A percentile compares a stretch with the other conserved stretches of the same genome.
These are phyloP conservation scores for Parasarocladium wereldwijsianum DNA, from an alignment of 2,329 filamentous ascomycete genomes.

Conservation along the genomic window DNA sequence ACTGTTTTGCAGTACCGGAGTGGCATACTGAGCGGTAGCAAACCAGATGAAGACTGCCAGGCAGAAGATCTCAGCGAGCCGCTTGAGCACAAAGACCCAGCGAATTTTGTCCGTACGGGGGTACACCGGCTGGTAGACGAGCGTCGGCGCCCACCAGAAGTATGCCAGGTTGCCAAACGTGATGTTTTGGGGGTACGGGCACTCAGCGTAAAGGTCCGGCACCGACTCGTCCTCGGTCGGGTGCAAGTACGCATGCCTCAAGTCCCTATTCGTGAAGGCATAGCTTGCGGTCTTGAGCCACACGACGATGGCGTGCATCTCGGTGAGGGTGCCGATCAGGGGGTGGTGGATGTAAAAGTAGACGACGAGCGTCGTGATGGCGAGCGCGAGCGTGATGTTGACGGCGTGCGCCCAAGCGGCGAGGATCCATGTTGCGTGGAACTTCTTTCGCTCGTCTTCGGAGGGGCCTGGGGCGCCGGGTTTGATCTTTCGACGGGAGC, in stretches of 20 bases:
- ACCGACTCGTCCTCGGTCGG: slow-evolving; percentile 54
- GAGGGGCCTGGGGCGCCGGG: slow-evolving; percentile 32
- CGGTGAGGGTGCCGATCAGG: slow-evolving; percentile 77
- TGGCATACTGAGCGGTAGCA: slow-evolving; percentile 83
- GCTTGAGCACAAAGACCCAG: slow-evolving; percentile 78
- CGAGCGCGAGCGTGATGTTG: slow-evolving; percentile 71
- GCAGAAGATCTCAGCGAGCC: slow-evolving; percentile 60
- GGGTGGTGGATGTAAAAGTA: slow-evolving; percentile 90
- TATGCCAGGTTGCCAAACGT: slow-evolving; percentile 78
- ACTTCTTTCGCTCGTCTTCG: slow-evolving; percentile 47
- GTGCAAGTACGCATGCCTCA: slow-evolving; percentile 80
- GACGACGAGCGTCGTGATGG: slow-evolving; percentile 69
- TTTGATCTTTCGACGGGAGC: slow-evolving; percentile 40
- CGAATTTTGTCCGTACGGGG: slow-evolving; percentile 69
- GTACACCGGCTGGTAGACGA: slow-evolving; percentile 95
- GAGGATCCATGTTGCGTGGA: slow-evolving; percentile 63
- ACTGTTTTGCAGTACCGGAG: slow-evolving; percentile 78
- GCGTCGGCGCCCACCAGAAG: slow-evolving; percentile 95
- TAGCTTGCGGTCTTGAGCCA: slow-evolving; percentile 96
- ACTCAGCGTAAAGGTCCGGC: slow-evolving; percentile 67
- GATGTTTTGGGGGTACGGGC: slow-evolving; percentile 84
- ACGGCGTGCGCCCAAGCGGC: slow-evolving; percentile 69
- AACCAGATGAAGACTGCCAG: slow-evolving; percentile 91
- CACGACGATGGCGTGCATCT: slow-evolving; percentile 85
- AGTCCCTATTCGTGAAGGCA: slow-evolving; percentile 88